These are phyloP conservation scores for Cephalotrichum gorgonifer DNA, from an alignment of 2,329 filamentous ascomycete genomes.

Conservation along the genomic window DNA sequence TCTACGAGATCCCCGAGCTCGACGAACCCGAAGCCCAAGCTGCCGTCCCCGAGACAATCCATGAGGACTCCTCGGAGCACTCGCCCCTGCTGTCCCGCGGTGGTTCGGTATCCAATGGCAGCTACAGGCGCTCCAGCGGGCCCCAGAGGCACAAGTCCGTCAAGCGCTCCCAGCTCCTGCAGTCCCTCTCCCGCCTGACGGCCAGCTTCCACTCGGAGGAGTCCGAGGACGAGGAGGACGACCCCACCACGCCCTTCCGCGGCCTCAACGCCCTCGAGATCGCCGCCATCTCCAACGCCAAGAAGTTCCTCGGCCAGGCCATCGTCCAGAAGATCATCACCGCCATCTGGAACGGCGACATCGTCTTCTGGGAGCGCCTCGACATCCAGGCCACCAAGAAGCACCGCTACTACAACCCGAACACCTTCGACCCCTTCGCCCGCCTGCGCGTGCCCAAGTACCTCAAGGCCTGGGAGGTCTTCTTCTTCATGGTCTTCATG, in stretches of 20 bases:
- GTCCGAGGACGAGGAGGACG: conserved; percentile 34
- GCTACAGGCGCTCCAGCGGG: conserved; percentile 6
- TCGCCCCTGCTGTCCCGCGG: conserved; percentile 33
- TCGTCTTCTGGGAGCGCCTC: conserved; percentile 79
- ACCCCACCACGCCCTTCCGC: conserved; percentile 62
- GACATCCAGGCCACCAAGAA: conserved; percentile 63
- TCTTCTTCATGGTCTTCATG: conserved; percentile 71
- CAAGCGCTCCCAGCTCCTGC: conserved; percentile 38
- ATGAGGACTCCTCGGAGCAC: conserved; percentile 19
- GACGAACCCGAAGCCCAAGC: conserved; percentile 10
- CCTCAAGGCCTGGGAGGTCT: conserved; percentile 71
- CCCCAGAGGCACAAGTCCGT: conserved; percentile 22
- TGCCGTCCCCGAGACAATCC: not conserved
- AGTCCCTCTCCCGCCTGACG: conserved; percentile 46
- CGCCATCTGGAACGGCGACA: conserved; percentile 77
- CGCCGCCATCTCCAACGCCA: conserved; percentile 69
- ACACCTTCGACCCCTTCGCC: conserved; percentile 61
- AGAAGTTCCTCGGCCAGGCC: conserved; percentile 72
- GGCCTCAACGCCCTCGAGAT: conserved; percentile 82
- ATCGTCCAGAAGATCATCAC: conserved; percentile 76
- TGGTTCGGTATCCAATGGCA: conserved; percentile 11
- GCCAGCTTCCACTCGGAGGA: conserved; percentile 30
- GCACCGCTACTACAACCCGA: conserved; percentile 63
- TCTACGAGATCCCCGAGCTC: conserved; percentile 55
- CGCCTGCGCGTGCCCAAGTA: conserved; percentile 72